Conservation (phyloP, 495 filamentous ascomycete species). For the Tuber calosporum region DNA sequence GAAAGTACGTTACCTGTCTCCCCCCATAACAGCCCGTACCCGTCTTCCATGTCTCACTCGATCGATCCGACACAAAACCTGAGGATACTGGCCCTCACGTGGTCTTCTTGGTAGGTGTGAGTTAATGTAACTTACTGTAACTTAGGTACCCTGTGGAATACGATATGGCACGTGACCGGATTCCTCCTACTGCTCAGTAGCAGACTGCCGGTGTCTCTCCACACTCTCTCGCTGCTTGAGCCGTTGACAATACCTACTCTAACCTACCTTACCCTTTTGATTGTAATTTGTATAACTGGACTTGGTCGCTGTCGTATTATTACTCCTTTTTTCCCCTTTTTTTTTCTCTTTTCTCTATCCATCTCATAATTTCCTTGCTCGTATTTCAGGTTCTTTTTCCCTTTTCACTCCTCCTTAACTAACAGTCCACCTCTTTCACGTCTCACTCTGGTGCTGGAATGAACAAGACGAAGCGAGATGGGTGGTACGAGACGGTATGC, state of each 20-base stretch:
- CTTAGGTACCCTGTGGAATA: constrained; percentile 41
- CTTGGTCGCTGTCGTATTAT: neutral
- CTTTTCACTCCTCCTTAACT: neutral
- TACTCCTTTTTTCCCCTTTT: no score
- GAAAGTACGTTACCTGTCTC: constrained; percentile 28
- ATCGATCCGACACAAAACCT: neutral
- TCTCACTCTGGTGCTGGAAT: neutral
- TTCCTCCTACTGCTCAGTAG: constrained; percentile 37
- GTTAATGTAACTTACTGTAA: constrained; percentile 18
- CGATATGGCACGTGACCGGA: constrained; percentile 42
- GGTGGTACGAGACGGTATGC: neutral
- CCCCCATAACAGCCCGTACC: neutral
- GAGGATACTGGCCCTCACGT: neutral
- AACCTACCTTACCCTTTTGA: neutral
- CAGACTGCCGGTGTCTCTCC: neutral
- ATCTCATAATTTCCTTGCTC: neutral
- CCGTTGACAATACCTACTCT: neutral
- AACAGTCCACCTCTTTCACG: neutral
- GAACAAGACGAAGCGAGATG: neutral
- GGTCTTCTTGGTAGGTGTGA: constrained; percentile 2
- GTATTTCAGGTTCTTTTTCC: neutral
- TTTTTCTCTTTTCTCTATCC: neutral
- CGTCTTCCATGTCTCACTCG: neutral
- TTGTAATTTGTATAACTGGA: constrained; percentile 1
- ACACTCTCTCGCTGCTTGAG: neutral